These are phyloP conservation scores for Austropuccinia psidii DNA, from an alignment of 1,284 basidiomycete genomes.

Conservation along the genomic window DNA sequence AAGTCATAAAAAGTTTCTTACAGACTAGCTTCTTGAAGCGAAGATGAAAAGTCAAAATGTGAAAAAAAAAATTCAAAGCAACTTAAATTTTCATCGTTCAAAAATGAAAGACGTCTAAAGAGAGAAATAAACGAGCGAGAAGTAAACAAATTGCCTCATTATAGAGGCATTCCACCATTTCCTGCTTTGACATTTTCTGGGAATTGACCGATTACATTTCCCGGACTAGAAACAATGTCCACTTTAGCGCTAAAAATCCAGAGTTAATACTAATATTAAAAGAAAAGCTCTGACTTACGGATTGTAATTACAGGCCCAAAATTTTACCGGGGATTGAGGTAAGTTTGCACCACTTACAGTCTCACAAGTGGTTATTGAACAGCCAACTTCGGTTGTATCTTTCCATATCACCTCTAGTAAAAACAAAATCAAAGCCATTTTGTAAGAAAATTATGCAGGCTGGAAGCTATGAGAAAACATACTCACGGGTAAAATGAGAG, in stretches of 20 bases:
- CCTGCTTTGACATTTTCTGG: constrained; percentile 22
- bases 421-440: neutral
- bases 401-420: constrained; percentile 30
- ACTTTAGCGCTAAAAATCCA: neutral
- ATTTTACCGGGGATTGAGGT: constrained; percentile 15
- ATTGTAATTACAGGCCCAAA: constrained; percentile 32
- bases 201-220: constrained; percentile 35
- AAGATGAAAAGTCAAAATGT: too few species aligned
- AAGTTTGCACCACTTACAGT: neutral
- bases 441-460: neutral
- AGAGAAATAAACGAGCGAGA: too few species aligned
- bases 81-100: too few species aligned
- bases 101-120: too few species aligned
- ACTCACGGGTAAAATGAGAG: constrained; percentile 33
- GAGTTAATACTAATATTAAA: neutral
- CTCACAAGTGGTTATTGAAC: neutral
- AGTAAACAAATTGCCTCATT: too few species aligned
- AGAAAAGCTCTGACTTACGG: constrained; percentile 5
- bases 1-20: too few species aligned
- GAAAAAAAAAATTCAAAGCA: too few species aligned
- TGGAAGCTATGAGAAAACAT: neutral
- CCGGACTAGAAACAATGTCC: constrained; percentile 1
- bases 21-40: too few species aligned
- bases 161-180: constrained; percentile 13
- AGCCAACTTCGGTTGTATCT: constrained; percentile 11